Evolutionary conservation across 2,329 filamentous ascomycete genomes (phyloP), one percentile per base, ranked within the genome.

Genomic region (Claviceps sp.): DNA sequence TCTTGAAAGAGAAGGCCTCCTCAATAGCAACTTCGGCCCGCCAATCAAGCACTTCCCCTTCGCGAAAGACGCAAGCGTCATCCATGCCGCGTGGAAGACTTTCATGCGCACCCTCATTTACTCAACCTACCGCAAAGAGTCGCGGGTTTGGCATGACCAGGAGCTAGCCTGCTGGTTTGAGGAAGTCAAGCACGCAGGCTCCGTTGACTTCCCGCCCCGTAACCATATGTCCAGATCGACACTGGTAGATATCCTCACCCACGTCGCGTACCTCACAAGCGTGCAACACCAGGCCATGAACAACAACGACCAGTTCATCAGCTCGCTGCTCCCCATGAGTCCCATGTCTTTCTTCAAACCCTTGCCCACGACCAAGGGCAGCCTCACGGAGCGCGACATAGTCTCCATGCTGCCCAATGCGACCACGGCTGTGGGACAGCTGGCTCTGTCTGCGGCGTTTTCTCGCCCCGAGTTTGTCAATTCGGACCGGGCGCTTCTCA

Each of bases 121-220:
- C 41, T 68, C 72, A 0, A 75, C 73, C 60, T 76, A 76, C 60
- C 3, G 53, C 2, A 57, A 56, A 30, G 61, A 69, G 47, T 48
- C 50, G 1, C 60, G 59, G 6, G 55, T 75, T 10, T 49, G 51
- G 1, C 50, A 52, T 4, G 73, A 76, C 56, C 22, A 46, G 0
- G 73, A 76, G 53, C 58, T 76, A 1, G 66, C 70, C 51, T 62
- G 62, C n/a, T 76, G 72, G 72, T 63, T 72, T 30, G 45, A 49
- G 1, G 72, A 76, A 61, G 68, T 68, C 24, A 65, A 61, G 48
- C 53, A 57, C 1, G 71, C 71, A 0, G 48, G 64, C 51, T 65
- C 64, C 1, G 58, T 69, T 34, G 69, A 74, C 58, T 73, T 75
- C 59, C 71, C 69, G n/a, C 53, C 59, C 10, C 54, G 57, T 30